Evolutionary conservation across 2,329 filamentous ascomycete genomes (phyloP).

Genomic region (Cryphonectria japonica): DNA sequence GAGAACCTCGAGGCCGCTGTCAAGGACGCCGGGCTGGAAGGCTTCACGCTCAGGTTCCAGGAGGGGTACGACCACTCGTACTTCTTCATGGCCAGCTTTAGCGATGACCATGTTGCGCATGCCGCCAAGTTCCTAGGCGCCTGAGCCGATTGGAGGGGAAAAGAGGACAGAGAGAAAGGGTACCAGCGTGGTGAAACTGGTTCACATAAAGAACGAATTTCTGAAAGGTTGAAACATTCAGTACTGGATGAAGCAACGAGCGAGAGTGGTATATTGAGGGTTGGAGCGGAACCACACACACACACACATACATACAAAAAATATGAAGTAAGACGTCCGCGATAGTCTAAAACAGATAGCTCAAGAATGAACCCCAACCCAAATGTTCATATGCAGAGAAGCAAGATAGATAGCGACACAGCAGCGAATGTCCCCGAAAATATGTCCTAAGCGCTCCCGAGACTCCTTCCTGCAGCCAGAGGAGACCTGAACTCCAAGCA

Average conservation of each 20-base stretch:
- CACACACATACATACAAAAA: background rate
- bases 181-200: too few species aligned
- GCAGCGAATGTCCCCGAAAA: background rate
- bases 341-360: constrained; percentile 17
- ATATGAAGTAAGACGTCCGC: background rate
- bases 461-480: background rate
- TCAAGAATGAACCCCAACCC: background rate
- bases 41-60: constrained; percentile 81
- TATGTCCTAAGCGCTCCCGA: background rate
- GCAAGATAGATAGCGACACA: background rate
- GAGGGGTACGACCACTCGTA: constrained; percentile 96
- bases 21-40: constrained; percentile 72
- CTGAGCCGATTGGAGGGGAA: constrained; percentile 23
- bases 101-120: constrained; percentile 87
- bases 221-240: background rate
- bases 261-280: constrained; percentile 26
- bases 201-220: background rate
- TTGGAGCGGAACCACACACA: constrained; percentile 10
- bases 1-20: constrained; percentile 88
- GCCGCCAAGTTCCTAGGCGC: constrained; percentile 78
- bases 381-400: background rate
- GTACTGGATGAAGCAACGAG: constrained; percentile 12
- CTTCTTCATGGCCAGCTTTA: constrained; percentile 91
- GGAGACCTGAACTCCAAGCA: background rate
- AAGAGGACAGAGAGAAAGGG: too few species aligned